Conservation (phyloP, 441 rosid species). For the Geranium incanum region DNA sequence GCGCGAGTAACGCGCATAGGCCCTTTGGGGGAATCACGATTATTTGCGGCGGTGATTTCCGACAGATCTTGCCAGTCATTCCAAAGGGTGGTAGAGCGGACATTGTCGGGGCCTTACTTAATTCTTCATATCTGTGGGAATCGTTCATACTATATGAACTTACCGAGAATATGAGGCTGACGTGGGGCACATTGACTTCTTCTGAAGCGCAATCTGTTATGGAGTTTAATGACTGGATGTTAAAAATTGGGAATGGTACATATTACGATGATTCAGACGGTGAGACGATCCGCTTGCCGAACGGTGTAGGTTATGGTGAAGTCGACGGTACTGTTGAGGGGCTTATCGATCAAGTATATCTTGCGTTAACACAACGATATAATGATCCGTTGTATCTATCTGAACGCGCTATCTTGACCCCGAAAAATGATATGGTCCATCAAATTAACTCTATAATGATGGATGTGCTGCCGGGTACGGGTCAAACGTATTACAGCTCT, state of each 20-base stretch:
- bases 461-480: background rate
- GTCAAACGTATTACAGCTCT: background rate
- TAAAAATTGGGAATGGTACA: background rate
- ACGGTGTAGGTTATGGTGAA: too few species aligned
- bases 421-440: conserved; percentile 9
- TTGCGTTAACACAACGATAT: too few species aligned
- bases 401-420: background rate
- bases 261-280: too few species aligned
- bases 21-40: conserved; percentile 14
- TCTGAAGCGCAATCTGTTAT: background rate
- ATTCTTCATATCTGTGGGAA: conserved; percentile 10
- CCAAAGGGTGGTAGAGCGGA: background rate
- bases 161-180: background rate
- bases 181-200: background rate
- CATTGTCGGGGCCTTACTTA: conserved; percentile 1
- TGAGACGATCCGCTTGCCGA: too few species aligned
- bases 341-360: too few species aligned
- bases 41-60: conserved; percentile 12
- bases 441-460: background rate
- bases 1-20: background rate
- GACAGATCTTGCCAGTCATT: conserved; percentile 11
- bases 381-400: too few species aligned
- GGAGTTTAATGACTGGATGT: conserved; percentile 2
- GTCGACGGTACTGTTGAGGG: too few species aligned
- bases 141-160: background rate